Conservation (phyloP, 2,329 filamentous ascomycete species). For the Cylindrodendrum hubeiense region DNA sequence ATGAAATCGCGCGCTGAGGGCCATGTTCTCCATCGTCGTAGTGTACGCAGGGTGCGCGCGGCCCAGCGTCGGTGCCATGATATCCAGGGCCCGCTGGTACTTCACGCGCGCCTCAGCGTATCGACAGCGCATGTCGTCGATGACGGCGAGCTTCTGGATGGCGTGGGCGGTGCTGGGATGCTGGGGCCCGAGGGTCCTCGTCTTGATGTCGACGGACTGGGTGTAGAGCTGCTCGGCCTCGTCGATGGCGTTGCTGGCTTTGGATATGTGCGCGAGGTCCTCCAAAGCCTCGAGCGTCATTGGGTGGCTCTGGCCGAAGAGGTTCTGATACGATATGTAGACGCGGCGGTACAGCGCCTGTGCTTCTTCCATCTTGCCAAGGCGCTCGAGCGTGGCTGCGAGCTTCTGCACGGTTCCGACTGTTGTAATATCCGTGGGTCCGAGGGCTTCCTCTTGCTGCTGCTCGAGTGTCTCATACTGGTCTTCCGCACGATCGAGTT, state of each 20-base stretch:
- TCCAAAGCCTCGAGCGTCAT: conserved; percentile 46
- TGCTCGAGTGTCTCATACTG: conserved; percentile 23
- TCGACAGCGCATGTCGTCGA: conserved; percentile 31
- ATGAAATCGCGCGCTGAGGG: conserved; percentile 20
- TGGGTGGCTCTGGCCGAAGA: conserved; percentile 41
- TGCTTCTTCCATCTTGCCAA: conserved; percentile 25
- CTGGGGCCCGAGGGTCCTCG: conserved; percentile 1
- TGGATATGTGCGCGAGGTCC: conserved; percentile 40
- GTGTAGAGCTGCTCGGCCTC: conserved; percentile 44
- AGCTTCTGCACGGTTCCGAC: conserved; percentile 24
- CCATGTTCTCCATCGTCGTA: conserved; percentile 24
- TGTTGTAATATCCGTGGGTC: conserved; percentile 16
- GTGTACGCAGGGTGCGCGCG: conserved; percentile 23
- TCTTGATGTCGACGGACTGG: conserved; percentile 39
- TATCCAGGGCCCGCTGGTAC: conserved; percentile 20
- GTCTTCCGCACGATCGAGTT: conserved; percentile 14
- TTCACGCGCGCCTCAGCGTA: conserved; percentile 21
- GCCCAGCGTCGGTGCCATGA: conserved; percentile 23
- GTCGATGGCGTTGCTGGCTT: conserved; percentile 41
- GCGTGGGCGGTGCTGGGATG: conserved; percentile 23
- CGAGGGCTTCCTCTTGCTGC: conserved; percentile 21
- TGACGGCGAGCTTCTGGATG: conserved; percentile 43
- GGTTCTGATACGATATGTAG: conserved; percentile 32
- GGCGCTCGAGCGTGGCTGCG: conserved; percentile 16
- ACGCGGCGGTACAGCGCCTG: conserved; percentile 24